Evolutionary conservation across 352 stramenopile genomes (phyloP).

Genomic region (Phytophthora ohioensis): DNA sequence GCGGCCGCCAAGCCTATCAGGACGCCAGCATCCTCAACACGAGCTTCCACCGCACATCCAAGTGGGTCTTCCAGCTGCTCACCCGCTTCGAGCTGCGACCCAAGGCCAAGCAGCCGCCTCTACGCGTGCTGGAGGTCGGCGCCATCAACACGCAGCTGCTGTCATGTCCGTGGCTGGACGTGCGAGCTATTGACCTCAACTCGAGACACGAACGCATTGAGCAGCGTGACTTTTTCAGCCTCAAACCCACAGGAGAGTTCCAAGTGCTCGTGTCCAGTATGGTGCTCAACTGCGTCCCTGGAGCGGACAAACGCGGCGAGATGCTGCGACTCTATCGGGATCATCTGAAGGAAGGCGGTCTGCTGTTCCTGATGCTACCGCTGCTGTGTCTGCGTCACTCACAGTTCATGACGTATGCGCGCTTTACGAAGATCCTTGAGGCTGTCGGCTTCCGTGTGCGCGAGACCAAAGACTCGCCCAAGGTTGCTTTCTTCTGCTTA

Average conservation of each 20-base stretch:
- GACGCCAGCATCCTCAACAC: conserved; percentile 95
- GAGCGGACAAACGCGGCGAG: conserved; percentile 75
- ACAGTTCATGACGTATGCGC: conserved; percentile 77
- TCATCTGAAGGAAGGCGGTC: conserved; percentile 59
- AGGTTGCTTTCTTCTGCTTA: conserved; percentile 86
- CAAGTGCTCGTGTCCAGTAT: conserved; percentile 96
- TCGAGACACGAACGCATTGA: conserved; percentile 92
- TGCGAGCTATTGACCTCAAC: conserved; percentile 96
- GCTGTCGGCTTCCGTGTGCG: conserved; percentile 72
- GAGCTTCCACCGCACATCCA: conserved; percentile 94
- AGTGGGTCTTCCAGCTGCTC: conserved; percentile 95
- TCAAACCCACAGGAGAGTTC: conserved; percentile 75
- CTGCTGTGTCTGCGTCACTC: conserved; percentile 80
- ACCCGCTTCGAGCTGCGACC: conserved; percentile 77
- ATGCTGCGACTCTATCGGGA: conserved; percentile 77
- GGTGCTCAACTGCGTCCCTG: conserved; percentile 97
- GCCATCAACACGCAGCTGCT: conserved; percentile 97
- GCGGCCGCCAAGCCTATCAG: conserved; percentile 94
- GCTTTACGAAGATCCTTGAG: conserved; percentile 74
- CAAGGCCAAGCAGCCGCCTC: conserved; percentile 68
- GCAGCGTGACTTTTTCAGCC: conserved; percentile 93
- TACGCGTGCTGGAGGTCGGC: conserved; percentile 87
- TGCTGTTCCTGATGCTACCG: conserved; percentile 83
- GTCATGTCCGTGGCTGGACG: conserved; percentile 92
- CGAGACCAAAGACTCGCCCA: conserved; percentile 82